Base-by-base conservation (phyloP, 2,329 filamentous ascomycete species). In the Macroventuria anomochaeta region DNA sequence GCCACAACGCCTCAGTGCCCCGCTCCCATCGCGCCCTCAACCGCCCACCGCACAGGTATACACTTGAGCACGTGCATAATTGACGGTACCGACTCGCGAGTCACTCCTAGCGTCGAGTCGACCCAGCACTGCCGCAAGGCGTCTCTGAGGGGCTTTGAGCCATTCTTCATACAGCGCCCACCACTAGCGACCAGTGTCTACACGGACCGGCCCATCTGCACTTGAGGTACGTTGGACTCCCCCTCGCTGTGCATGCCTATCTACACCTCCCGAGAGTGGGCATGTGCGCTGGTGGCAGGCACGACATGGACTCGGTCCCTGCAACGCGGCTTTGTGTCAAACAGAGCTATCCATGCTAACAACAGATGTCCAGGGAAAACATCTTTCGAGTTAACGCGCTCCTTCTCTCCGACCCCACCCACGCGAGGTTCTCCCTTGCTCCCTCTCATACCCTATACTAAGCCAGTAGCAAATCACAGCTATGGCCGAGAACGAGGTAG, bases 401-500 rank as follows among this genome's bases (percentile, higher is more conserved):
- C 48, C 38, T 46, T 41, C 61, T 53, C 62, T 60, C 47, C 57
- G 57, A 61, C 55, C 57, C 38, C 46, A 63, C 62, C 63, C 70
- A 65, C 65, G 69, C 70, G 70, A 74, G 70, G 70, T 62, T 53
- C 61, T 61, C 61, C 69, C 66, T 71, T 70, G 68, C 67, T 64
- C 59, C 63, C 57, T 59, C 47, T 42, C 41, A 62, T 57, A 62
- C 58, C 53, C 53, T 57, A 55, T 55, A 48, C 55, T 46, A 52
- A 47, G 64, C 67, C 65, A 58, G 57, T 62, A 71, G 69, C 75
- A 70, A 70, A 69, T 55, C 70, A 71, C 76, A 77, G 79, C 76
- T 75, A 90, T 90, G 88, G 87, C 87, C 77, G 88, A 90, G 79
- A 84, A 91, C 80, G 93, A 97, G 80, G 91, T 97, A 81, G 93